Base-by-base conservation (phyloP, 2,329 filamentous ascomycete genomes). In the Fragosphaeria purpurea region DNA sequence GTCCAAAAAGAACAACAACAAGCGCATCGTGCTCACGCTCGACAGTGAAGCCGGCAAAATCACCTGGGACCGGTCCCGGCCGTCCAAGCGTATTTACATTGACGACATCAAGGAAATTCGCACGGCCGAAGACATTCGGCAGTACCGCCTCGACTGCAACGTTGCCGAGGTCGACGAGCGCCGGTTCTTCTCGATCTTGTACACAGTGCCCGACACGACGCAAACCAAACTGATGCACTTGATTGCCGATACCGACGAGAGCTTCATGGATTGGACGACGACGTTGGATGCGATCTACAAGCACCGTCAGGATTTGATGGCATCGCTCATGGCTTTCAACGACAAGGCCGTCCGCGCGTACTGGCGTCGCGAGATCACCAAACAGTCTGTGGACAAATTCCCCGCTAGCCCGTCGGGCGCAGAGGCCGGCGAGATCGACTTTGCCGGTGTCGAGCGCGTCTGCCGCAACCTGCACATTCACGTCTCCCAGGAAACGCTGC, bases 101-200 rank as follows among this genome's bases (percentile, higher is more conserved):
- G 93, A 98, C 61, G 89, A 97, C 64, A 91, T 98, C 60, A 85
- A 87, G 61, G 89, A 95, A 62, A 89, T 97, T 45, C 83, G 90
- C 55, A 81, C 83, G 37, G 89, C 88, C 13, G 78, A 79, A 10
- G 88, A 97, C 63, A 88, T 91, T 13, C 82, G 86, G 51, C 91
- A 95, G 63, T 95, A 95, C 63, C 85, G 88, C 41, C 82, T 91
- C 60, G 90, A 96, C 65, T 87, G 86, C 62, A 80, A 82, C 40
- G 71, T 93, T 30, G 70, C 83, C 1, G 77, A 83, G 47, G 71
- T 79, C 6, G 77, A 82, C 40, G 85, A 90, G 59, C 69, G 75
- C 7, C 80, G 81, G 11, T 95, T 90, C 79, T 91, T 97, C 62
- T 94, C 90, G 33, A 88, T 98, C 57, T 79, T 95, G 48, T 96